Evolutionary conservation across 202 grass and related monocot genomes (phyloP).

Genomic region (Panicum virgatum): DNA sequence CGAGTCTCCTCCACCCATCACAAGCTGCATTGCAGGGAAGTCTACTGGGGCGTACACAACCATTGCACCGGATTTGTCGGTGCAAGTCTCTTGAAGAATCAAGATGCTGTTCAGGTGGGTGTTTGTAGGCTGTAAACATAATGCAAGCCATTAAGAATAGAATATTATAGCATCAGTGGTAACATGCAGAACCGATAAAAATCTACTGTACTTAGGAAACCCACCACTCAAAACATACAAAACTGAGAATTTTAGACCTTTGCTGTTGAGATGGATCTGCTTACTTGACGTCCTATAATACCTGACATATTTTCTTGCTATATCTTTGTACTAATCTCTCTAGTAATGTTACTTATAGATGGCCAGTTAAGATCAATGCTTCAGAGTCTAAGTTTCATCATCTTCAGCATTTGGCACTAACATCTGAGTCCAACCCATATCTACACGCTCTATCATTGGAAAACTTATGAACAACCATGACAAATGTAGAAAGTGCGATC

Average conservation of each 20-base stretch:
- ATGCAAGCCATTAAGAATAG: not conserved
- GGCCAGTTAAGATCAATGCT: not conserved
- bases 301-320: too few relatives aligned
- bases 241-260: not conserved
- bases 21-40: constrained; percentile 77
- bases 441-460: not conserved
- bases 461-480: constrained; percentile 4
- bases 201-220: not conserved
- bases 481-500: constrained; percentile 5
- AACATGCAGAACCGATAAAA: not conserved
- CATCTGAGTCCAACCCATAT: not conserved
- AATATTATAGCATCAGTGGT: not conserved
- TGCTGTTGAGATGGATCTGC: too few relatives aligned
- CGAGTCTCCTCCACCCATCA: constrained; percentile 82
- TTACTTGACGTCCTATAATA: too few relatives aligned
- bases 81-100: constrained; percentile 87
- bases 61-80: constrained; percentile 71
- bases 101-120: constrained; percentile 77
- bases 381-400: not conserved
- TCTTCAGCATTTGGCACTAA: not conserved
- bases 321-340: not conserved
- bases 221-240: not conserved
- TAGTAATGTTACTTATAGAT: not conserved
- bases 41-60: constrained; percentile 90
- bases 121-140: constrained; percentile 52